Percentiles rank a stretch among this genome's conserved stretches.
phyloP scores from a whole-genome alignment of 2,329 filamentous ascomycete genomes.

The Trichothecium roseum region DNA sequence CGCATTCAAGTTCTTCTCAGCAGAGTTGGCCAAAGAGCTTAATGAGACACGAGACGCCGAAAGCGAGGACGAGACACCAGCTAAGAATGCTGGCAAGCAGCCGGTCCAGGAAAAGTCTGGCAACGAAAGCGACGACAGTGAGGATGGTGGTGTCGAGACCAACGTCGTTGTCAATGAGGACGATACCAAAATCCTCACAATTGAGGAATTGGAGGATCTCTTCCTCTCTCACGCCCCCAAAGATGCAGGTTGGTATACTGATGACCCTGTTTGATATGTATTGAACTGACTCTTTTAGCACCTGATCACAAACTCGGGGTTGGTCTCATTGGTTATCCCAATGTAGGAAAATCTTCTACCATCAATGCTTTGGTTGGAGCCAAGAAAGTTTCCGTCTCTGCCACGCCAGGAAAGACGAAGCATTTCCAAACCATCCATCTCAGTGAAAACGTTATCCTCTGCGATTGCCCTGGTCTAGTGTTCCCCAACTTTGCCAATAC shows the following conservation, averaged over 20 bases:
- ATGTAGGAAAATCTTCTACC: constrained; percentile 97
- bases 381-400: constrained; percentile 96
- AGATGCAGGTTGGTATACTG: constrained; percentile 32
- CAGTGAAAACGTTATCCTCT: constrained; percentile 78
- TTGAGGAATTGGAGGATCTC: constrained; percentile 82
- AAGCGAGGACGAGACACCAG: constrained; percentile 20
- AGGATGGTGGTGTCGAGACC: constrained; percentile 18
- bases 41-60: constrained; percentile 61
- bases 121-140: constrained; percentile 23
- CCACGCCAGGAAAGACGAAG: constrained; percentile 96
- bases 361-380: constrained; percentile 98
- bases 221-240: constrained; percentile 64
- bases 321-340: constrained; percentile 93
- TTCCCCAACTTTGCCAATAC: constrained; percentile 97
- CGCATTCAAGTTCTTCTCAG: constrained; percentile 93
- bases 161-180: constrained; percentile 29
- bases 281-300: constrained; percentile 17
- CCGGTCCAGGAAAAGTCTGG: constrained; percentile 19
- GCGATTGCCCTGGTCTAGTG: constrained; percentile 96
- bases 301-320: constrained; percentile 66
- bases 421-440: constrained; percentile 98
- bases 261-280: too few relatives aligned
- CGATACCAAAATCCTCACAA: constrained; percentile 74
- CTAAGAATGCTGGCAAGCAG: constrained; percentile 16
- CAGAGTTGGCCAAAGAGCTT: constrained; percentile 78